Percentiles rank a stretch among this genome's conserved stretches.
Evolutionary conservation across 495 filamentous ascomycete species (phyloP).

Genomic region (Aspergillus diversus): DNA sequence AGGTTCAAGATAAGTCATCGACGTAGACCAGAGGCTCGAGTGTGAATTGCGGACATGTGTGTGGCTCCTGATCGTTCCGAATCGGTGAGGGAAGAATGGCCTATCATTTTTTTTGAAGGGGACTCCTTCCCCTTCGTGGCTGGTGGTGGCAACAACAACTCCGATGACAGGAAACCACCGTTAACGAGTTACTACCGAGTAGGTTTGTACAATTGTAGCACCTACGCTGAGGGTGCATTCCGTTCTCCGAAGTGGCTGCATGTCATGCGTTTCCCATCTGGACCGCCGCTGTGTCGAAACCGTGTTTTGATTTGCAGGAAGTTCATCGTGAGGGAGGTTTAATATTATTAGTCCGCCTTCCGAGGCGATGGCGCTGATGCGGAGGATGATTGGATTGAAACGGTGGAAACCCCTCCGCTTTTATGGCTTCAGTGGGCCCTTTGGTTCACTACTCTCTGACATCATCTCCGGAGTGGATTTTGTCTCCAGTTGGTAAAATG

Average conservation of each 20-base stretch:
- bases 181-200: not conserved
- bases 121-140: conserved; percentile 2
- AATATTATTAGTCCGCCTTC: not conserved
- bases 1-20: not conserved
- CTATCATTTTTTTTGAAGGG: not conserved
- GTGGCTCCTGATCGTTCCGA: conserved; percentile 1
- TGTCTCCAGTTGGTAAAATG: not conserved
- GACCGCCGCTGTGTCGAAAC: conserved; percentile 2
- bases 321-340: conserved; percentile 8
- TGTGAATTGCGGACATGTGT: not conserved
- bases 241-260: conserved; percentile 18
- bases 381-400: conserved; percentile 13
- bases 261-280: conserved; percentile 20
- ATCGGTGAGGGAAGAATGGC: not conserved
- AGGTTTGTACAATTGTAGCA: not conserved
- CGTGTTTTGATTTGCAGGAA: conserved; percentile 6
- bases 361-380: conserved; percentile 8
- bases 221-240: conserved; percentile 15
- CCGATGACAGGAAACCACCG: not conserved
- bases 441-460: conserved; percentile 18
- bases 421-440: conserved; percentile 14
- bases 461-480: conserved; percentile 16
- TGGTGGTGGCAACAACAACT: not conserved
- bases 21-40: not conserved
- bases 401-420: conserved; percentile 22